Base-by-base conservation (phyloP, 1,284 basidiomycete species). In the Athelia psychrophila region DNA sequence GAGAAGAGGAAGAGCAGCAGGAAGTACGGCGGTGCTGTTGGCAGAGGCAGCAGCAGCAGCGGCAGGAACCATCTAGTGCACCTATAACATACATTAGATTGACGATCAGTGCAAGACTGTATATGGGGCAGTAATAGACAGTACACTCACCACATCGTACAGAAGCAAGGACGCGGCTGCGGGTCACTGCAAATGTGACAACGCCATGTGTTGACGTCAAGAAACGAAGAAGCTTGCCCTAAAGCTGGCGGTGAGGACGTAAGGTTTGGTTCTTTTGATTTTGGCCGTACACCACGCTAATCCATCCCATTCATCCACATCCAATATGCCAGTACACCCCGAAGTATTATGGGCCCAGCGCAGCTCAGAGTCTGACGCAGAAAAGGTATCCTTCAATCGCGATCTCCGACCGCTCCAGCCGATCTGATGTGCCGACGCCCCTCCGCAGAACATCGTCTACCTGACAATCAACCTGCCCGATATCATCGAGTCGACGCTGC, bases 301-400 rank as follows among this genome's bases (percentile, higher is more conserved):
- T 56, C 44, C 56, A 52, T 48, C 56, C 35, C 49, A 53, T 51
- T 27, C 57, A 58, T 52, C 56, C 59, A 53, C 59, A 60, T 62
- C 58, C 52, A 72, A 76, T 72, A 76, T 83, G 71, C 62, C 76
- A 10, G 64, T 69, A 56, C 91, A 94, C 71, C 93, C 94, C 44
- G 92, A 96, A 73, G 76, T 95, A 50, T 77, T 92, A 3, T 97
- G 93, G 91, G 93, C 94, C 48, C 93, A 97, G 71, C 83, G 94
- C 60, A 91, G 86, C 73, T 90, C 84, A 24, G 77, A 72, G 20
- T 61, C 73, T 9, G 81, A 78, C 20, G 76, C 84, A 45, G 79
- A 79, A 53, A 94, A 94, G 79, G 93, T 91, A 18, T 42, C 33
- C 49, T 56, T 56, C 33, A 22, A 33, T 18, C 52, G 60, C 18